Base-by-base conservation (phyloP, 2,329 filamentous ascomycete species). In the Stachybotrys chartarum region DNA sequence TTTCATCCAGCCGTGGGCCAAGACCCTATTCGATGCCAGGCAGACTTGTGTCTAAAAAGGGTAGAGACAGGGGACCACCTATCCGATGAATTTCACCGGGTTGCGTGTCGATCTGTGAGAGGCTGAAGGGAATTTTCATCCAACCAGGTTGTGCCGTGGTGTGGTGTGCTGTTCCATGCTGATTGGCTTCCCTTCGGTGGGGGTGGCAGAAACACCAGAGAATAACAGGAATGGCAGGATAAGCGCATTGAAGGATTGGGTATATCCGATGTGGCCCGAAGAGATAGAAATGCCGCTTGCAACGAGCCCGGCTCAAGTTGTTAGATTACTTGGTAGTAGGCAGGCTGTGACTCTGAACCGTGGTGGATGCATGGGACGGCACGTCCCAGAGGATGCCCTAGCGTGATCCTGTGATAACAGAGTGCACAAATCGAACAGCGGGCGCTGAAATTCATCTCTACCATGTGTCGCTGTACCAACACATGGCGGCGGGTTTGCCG, bases 21-120 rank as follows among this genome's bases (percentile, higher is more conserved):
- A 24, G 24, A 24, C 24, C 24, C 24, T 24, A 24, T 24, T 24
- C 24, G 24, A 24, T 24, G 24, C 4, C 24, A 24, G 24, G 24
- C 24, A 24, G 24, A 24, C 2, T 24, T 4, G 24, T 24, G 24
- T 24, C 24, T 24, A 24, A 24, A 24, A 24, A 24, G 24, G 24
- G 24, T 24, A 24, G 24, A 24, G 24, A 24, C 24, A 24, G 24
- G 52, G 48, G 52, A 14, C 5, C 14, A 14, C 14, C 35, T 14
- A 10, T 14, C 5, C 35, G 35, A 14, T 24, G 35, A 42, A 10
- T 14, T 42, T 10, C 35, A 42, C 10, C 14, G 30, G 58, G 53
- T 62, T 58, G 68, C 66, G 66, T 69, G 66, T 69, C 66, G 61
- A 57, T 51, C 64, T 67, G 59, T 69, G 66, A 69, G 65, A 69